These are phyloP conservation scores for Eudorina sp. DNA, from an alignment of 139 green algal genomes.

Conservation along the genomic window DNA sequence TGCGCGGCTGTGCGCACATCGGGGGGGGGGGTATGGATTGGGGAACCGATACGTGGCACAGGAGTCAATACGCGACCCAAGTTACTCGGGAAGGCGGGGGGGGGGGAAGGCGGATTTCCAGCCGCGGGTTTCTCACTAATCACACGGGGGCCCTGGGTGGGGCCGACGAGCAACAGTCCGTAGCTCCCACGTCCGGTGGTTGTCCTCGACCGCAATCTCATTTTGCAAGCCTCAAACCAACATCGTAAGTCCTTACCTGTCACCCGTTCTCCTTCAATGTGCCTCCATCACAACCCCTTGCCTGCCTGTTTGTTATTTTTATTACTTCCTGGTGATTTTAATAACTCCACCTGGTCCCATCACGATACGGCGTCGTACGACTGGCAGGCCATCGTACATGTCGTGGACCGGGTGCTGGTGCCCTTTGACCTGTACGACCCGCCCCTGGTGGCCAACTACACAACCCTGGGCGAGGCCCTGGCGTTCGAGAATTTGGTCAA, in stretches of 20 bases:
- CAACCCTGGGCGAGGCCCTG: not conserved
- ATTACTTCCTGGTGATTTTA: not conserved
- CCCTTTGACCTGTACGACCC: not conserved
- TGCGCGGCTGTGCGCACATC: too few relatives aligned
- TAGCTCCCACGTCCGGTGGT: not conserved
- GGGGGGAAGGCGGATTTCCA: too few relatives aligned
- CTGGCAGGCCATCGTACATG: constrained; percentile 2
- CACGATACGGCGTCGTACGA: not conserved
- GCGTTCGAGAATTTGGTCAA: not conserved
- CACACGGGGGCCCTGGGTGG: too few relatives aligned
- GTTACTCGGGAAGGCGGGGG: not conserved
- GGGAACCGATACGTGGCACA: not conserved
- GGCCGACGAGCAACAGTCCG: not conserved
- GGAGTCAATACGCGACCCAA: not conserved
- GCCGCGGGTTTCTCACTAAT: too few relatives aligned
- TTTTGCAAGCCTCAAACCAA: not conserved
- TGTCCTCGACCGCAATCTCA: too few relatives aligned
- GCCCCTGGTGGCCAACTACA: not conserved
- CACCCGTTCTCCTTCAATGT: not conserved
- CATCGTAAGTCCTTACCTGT: not conserved
- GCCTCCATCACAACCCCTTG: not conserved
- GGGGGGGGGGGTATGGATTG: not conserved
- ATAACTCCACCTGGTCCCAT: not conserved
- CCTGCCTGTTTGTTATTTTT: not conserved
- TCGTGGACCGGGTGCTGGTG: constrained; percentile 26